Conservation (phyloP, 495 filamentous ascomycete species). For the Stereocaulon alpinum region DNA sequence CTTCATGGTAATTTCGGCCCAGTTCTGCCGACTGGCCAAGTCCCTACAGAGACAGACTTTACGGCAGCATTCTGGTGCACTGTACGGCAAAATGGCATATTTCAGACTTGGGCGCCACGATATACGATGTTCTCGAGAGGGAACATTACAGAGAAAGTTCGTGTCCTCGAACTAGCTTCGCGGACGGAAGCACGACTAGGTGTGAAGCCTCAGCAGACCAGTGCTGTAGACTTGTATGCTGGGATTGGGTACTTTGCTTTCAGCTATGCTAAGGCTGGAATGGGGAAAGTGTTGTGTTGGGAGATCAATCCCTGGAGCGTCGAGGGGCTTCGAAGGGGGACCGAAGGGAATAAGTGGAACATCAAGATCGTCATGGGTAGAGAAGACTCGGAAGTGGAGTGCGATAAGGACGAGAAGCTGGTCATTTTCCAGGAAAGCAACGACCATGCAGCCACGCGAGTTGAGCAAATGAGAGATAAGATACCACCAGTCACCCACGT, state of each 20-base stretch:
- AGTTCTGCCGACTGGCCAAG: constrained; percentile 16
- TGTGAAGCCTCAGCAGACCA: constrained; percentile 22
- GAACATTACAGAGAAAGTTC: constrained; percentile 79
- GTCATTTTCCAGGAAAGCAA: constrained; percentile 42
- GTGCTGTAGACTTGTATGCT: constrained; percentile 75
- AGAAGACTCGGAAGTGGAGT: constrained; percentile 21
- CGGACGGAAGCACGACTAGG: constrained; percentile 18
- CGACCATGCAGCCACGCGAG: constrained; percentile 12
- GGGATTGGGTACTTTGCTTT: constrained; percentile 93
- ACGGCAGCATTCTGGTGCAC: constrained; percentile 59
- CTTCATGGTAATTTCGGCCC: constrained; percentile 62
- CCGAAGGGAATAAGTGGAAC: constrained; percentile 53
- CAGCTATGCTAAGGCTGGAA: constrained; percentile 60
- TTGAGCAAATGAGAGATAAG: constrained; percentile 7
- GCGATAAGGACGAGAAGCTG: constrained; percentile 31
- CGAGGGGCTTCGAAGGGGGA: constrained; percentile 67
- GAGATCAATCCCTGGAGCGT: constrained; percentile 84
- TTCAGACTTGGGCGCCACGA: constrained; percentile 76
- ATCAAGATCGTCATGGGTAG: constrained; percentile 39
- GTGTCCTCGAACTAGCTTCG: constrained; percentile 42
- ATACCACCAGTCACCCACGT: constrained; percentile 49
- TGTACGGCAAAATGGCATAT: constrained; percentile 64
- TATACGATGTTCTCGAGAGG: constrained; percentile 90
- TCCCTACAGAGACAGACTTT: constrained; percentile 40
- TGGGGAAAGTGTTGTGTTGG: constrained; percentile 66